These are phyloP conservation scores for Whalleya microplaca DNA, from an alignment of 2,329 filamentous ascomycete species.

Conservation along the genomic window DNA sequence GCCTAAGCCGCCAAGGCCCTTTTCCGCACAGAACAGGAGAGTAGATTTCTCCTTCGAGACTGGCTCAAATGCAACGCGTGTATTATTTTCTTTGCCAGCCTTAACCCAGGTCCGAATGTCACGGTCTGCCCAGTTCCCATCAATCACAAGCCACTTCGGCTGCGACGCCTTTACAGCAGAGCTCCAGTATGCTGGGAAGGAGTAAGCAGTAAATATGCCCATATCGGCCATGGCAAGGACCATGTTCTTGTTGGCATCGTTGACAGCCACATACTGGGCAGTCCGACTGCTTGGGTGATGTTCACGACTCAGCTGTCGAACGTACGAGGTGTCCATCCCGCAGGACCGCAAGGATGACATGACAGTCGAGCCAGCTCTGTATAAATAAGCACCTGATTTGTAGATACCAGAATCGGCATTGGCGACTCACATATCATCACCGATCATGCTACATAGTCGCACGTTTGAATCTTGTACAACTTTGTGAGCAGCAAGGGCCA, in stretches of 20 bases:
- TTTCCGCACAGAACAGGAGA: conserved; percentile 61
- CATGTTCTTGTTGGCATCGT: conserved; percentile 80
- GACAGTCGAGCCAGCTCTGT: conserved; percentile 72
- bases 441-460: conserved; percentile 78
- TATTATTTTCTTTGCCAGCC: conserved; percentile 58
- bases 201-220: conserved; percentile 71
- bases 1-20: conserved; percentile 44
- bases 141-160: conserved; percentile 80
- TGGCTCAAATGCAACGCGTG: conserved; percentile 80
- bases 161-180: conserved; percentile 57
- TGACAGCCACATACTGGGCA: conserved; percentile 90
- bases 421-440: conserved; percentile 68
- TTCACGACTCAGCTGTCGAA: conserved; percentile 59
- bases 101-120: conserved; percentile 70
- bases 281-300: conserved; percentile 65
- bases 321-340: conserved; percentile 66
- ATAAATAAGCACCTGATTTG: conserved; percentile 10
- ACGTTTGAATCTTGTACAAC: conserved; percentile 64
- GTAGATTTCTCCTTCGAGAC: conserved; percentile 81
- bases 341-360: conserved; percentile 65
- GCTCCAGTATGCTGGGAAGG: conserved; percentile 61
- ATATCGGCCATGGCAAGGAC: conserved; percentile 97
- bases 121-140: conserved; percentile 79
- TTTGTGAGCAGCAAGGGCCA: conserved; percentile 80
- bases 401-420: not conserved